Conservation (phyloP, 2,329 filamentous ascomycete genomes). For the Seiridium cupressi region DNA sequence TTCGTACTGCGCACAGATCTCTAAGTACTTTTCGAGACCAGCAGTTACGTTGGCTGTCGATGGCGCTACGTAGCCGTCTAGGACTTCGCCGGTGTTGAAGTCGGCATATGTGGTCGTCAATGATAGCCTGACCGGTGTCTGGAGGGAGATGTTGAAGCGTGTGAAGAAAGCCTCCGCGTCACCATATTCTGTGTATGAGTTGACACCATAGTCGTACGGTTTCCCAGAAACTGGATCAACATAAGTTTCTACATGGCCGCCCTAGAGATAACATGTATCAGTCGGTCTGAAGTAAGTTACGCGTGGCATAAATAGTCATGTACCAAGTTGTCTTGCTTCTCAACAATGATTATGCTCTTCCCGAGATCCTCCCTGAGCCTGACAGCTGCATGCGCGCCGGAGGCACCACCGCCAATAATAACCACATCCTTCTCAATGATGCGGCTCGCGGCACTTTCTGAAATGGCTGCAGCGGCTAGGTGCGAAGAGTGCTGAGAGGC, state of each 20-base stretch:
- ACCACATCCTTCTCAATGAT: constrained; percentile 10
- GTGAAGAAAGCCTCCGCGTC: constrained; percentile 41
- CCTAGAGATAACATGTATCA: constrained; percentile 15
- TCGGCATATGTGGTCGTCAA: constrained; percentile 32
- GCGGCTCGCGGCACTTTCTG: not conserved
- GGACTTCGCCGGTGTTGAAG: constrained; percentile 30
- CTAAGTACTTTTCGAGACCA: constrained; percentile 23
- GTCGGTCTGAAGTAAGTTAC: not conserved
- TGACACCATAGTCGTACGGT: constrained; percentile 34
- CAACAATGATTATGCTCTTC: constrained; percentile 34
- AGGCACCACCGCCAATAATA: constrained; percentile 38
- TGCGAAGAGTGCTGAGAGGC: not conserved
- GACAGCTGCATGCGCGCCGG: constrained; percentile 36
- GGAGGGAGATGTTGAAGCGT: constrained; percentile 36
- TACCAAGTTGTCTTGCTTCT: constrained; percentile 19
- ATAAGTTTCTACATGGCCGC: constrained; percentile 49
- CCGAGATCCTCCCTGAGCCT: constrained; percentile 31
- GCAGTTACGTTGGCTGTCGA: constrained; percentile 14
- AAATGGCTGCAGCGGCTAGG: not conserved
- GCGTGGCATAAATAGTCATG: not conserved
- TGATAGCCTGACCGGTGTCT: constrained; percentile 18
- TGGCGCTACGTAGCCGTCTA: constrained; percentile 23
- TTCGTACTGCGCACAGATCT: constrained; percentile 27
- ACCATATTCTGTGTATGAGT: constrained; percentile 34
- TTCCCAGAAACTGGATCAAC: constrained; percentile 35